A percentile compares a stretch with the other conserved stretches of the same genome.
phyloP scores from a whole-genome alignment of 176 grass and related monocot genomes.

The maize (Zea mays) region DNA sequence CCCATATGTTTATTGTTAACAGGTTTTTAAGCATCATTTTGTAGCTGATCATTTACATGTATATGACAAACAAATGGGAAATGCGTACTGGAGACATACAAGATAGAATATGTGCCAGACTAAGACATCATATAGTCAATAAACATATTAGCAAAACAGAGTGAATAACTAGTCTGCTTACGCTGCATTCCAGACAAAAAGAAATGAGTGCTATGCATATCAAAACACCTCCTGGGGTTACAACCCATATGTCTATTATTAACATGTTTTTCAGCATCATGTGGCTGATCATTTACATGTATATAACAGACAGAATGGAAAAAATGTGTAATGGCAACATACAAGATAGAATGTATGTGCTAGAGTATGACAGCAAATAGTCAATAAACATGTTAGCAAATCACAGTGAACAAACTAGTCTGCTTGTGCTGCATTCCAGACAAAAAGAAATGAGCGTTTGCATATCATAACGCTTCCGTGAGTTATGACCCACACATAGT shows the following conservation, averaged over 20 bases:
- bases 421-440: neutral
- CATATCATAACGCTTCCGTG: neutral
- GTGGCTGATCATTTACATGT: neutral
- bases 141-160: neutral
- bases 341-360: neutral
- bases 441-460: neutral
- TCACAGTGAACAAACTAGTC: neutral
- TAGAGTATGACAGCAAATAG: neutral
- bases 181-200: neutral
- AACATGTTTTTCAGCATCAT: neutral
- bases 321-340: neutral
- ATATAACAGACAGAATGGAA: neutral
- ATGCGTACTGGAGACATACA: neutral
- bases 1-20: neutral
- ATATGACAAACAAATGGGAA: neutral
- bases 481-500: neutral
- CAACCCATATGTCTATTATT: neutral
- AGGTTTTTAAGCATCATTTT: neutral
- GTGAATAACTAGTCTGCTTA: neutral
- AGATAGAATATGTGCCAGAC: neutral
- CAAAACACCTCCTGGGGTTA: neutral
- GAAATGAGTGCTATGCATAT: neutral
- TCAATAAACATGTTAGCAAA: neutral
- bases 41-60: neutral
- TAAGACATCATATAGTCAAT: neutral